Evolutionary conservation across 108 stramenopile species (phyloP), one percentile per base, ranked within the genome.

Genomic region (Nannochloropsis gaditana): DNA sequence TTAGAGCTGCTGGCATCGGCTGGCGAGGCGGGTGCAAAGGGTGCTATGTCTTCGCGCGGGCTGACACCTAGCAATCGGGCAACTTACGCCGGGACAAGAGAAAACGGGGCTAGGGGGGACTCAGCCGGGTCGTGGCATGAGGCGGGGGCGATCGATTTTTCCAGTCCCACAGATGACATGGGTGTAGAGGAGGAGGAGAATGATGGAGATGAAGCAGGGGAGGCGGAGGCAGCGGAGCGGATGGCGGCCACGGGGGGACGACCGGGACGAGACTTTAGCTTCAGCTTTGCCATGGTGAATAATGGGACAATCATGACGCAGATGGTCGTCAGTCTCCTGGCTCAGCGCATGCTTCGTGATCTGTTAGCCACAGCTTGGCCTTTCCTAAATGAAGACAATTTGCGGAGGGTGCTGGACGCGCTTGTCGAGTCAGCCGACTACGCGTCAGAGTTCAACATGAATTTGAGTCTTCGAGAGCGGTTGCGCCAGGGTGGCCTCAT

Each of bases 381-480:
- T n/a, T 73, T 73, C 2, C n/a, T 73, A n/a, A 5, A n/a, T 73
- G 59, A 73, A n/a, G n/a, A 73, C 15, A 73, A 73, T 73, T n/a
- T 73, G 59, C 59, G 59, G n/a, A 73, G n/a, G 59, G 59, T 73
- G 59, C n/a, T 73, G 59, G 59, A 73, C n/a, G 59, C 59, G 19
- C n/a, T 73, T 15, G 59, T 73, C 5, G 59, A 73, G n/a, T 73
- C 59, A n/a, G 59, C 59, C 19, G 59, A 73, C n/a, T 73, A 73
- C 59, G 59, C 59, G 19, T 73, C 59, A n/a, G 59, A 73, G 59
- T 73, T 73, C 59, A 73, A 73, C 59, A 73, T 73, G 59, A 73
- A 73, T n/a, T 3, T 73, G 59, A 73, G 59, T n/a, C 59, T 73
- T 73, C 59, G 59, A 15, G 59, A 73, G 8, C 59, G 59, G 5